A percentile compares a stretch with the other conserved stretches of the same genome.
Conservation (phyloP, 1,139 yeast species). For the Yamadazyma siamensis region DNA sequence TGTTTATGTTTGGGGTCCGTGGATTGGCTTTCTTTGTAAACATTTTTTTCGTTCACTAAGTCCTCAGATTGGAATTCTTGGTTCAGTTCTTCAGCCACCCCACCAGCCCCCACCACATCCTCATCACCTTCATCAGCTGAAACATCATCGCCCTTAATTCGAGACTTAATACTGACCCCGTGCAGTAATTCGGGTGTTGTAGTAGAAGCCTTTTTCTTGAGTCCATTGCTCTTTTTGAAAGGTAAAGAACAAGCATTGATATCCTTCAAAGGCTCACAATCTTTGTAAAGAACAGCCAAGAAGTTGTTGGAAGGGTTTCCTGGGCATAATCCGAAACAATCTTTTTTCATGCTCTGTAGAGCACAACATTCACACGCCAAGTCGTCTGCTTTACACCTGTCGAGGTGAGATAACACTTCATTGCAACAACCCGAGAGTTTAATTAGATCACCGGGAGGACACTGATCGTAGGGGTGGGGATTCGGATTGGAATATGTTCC, state of each 20-base stretch:
- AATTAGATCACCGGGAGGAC: conserved; percentile 42
- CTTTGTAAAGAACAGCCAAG: conserved; percentile 41
- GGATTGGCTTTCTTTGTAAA: too few relatives aligned
- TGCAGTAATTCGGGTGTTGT: too few relatives aligned
- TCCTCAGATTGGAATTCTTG: too few relatives aligned
- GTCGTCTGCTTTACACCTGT: conserved; percentile 50
- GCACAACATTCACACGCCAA: conserved; percentile 58
- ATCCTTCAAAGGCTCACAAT: conserved; percentile 45
- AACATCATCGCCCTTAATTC: too few relatives aligned
- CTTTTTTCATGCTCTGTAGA: conserved; percentile 41
- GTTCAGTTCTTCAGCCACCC: too few relatives aligned
- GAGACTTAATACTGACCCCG: too few relatives aligned
- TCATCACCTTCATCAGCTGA: conserved; percentile 1
- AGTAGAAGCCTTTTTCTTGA: conserved; percentile 2
- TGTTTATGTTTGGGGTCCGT: too few relatives aligned
- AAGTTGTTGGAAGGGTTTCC: conserved; percentile 47
- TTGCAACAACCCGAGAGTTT: conserved; percentile 43
- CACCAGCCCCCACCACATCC: too few relatives aligned
- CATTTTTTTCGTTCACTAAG: too few relatives aligned
- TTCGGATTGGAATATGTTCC: conserved; percentile 48
- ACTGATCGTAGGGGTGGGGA: conserved; percentile 35
- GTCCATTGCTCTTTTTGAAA: conserved; percentile 34
- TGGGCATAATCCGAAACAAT: conserved; percentile 48
- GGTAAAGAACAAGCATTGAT: conserved; percentile 51
- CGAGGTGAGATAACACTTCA: conserved; percentile 41